These are phyloP conservation scores for Austropuccinia psidii DNA, from an alignment of 1,284 basidiomycete species.

Conservation along the genomic window DNA sequence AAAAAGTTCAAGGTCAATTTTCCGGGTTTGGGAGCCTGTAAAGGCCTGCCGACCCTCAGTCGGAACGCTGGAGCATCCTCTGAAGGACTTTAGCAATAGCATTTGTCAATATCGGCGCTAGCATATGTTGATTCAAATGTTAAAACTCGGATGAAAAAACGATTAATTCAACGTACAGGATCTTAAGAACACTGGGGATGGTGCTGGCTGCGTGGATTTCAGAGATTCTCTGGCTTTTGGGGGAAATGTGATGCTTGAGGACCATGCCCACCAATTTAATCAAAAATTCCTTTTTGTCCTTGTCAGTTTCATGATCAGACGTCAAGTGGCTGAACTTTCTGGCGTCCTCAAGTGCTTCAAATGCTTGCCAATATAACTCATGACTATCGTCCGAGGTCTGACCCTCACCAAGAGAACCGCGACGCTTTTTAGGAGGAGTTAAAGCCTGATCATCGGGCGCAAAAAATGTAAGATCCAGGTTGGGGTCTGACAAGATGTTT, in stretches of 20 bases:
- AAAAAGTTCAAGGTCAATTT: slow-evolving; percentile 3
- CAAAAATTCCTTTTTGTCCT: slow-evolving; percentile 7
- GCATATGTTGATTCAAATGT: background rate
- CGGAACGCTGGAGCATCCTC: background rate
- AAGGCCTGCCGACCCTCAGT: background rate
- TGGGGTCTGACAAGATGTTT: background rate
- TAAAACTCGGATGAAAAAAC: background rate
- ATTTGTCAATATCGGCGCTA: background rate
- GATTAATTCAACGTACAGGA: slow-evolving; percentile 19
- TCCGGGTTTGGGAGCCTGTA: slow-evolving; percentile 1
- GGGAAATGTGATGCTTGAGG: slow-evolving; percentile 14
- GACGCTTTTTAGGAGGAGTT: slow-evolving; percentile 39
- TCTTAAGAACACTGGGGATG: background rate
- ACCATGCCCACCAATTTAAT: background rate
- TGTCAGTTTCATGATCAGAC: background rate
- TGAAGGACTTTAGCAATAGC: no score
- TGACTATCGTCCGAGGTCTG: background rate
- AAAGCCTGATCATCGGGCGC: slow-evolving; percentile 44
- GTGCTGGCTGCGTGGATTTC: slow-evolving; percentile 19
- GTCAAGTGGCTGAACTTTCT: background rate
- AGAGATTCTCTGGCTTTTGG: background rate
- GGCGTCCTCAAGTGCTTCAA: slow-evolving; percentile 24
- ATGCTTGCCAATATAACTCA: slow-evolving; percentile 26
- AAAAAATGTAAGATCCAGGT: slow-evolving; percentile 40
- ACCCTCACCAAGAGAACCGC: background rate